Evolutionary conservation across 2,329 filamentous ascomycete species (phyloP).

Genomic region (Nannizziopsis barbatae): DNA sequence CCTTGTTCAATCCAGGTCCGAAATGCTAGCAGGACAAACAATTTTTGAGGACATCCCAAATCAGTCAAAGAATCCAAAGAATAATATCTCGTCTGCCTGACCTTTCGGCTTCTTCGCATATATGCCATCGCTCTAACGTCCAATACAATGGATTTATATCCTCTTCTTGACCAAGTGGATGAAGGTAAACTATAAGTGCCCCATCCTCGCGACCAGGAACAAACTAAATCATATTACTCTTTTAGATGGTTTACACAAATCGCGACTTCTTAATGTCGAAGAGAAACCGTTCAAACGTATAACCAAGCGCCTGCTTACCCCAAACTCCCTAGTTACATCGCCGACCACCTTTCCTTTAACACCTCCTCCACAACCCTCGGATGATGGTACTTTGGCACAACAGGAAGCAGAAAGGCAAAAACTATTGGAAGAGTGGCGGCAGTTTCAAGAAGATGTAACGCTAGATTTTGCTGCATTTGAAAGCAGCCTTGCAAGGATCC

Average conservation of each 20-base stretch:
- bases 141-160: constrained; percentile 46
- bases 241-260: constrained; percentile 70
- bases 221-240: neutral
- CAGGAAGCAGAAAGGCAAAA: constrained; percentile 40
- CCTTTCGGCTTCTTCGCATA: neutral
- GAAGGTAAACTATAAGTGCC: constrained; percentile 31
- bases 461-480: constrained; percentile 85
- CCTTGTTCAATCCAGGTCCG: too few species aligned
- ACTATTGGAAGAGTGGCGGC: constrained; percentile 46
- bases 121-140: neutral
- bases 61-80: too few species aligned
- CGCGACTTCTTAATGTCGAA: constrained; percentile 77
- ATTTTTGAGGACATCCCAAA: too few species aligned
- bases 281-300: constrained; percentile 86
- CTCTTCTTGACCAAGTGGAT: constrained; percentile 60
- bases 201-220: neutral
- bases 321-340: constrained; percentile 52
- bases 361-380: constrained; percentile 52
- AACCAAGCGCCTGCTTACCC: constrained; percentile 63
- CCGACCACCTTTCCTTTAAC: constrained; percentile 50
- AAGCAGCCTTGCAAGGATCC: constrained; percentile 72
- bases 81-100: too few species aligned
- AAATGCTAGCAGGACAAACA: too few species aligned
- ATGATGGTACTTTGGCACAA: constrained; percentile 34
- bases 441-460: constrained; percentile 70